phyloP scores from a whole-genome alignment of 495 filamentous ascomycete species.

The Podospora pseudoanserina region DNA sequence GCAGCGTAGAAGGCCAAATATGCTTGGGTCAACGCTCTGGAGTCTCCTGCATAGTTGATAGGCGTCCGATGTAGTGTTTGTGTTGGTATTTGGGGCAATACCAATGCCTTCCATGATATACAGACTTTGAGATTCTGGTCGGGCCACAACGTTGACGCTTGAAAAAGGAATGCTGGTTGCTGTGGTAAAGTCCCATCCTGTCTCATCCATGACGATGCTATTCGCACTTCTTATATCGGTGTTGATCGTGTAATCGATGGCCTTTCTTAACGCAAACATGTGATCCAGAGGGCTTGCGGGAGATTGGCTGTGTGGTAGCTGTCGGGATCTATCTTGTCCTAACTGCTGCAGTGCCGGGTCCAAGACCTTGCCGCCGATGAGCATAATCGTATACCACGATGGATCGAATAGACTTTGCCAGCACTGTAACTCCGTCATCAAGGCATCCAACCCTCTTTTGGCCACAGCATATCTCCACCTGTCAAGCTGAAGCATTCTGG shows the following conservation, averaged over 20 bases:
- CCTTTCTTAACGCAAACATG: neutral
- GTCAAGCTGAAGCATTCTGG: neutral
- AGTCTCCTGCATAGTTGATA: neutral
- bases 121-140: neutral
- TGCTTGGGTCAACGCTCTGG: slow-evolving; percentile 1
- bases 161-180: neutral
- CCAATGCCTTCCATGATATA: neutral
- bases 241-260: neutral
- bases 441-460: neutral
- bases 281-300: neutral
- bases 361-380: neutral
- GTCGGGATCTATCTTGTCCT: neutral
- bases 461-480: slow-evolving; percentile 8
- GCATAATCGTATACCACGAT: slow-evolving; percentile 2
- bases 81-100: neutral
- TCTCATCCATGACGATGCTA: neutral
- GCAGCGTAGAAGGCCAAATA: slow-evolving; percentile 1
- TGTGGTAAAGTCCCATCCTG: neutral
- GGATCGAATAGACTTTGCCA: neutral
- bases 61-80: neutral
- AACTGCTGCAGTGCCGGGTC: neutral
- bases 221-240: neutral
- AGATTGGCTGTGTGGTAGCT: neutral
- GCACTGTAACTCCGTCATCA: neutral
- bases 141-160: neutral